These are phyloP conservation scores for Mortierella polycephala DNA, from an alignment of 371 early-diverging fungal genomes.

Conservation along the genomic window DNA sequence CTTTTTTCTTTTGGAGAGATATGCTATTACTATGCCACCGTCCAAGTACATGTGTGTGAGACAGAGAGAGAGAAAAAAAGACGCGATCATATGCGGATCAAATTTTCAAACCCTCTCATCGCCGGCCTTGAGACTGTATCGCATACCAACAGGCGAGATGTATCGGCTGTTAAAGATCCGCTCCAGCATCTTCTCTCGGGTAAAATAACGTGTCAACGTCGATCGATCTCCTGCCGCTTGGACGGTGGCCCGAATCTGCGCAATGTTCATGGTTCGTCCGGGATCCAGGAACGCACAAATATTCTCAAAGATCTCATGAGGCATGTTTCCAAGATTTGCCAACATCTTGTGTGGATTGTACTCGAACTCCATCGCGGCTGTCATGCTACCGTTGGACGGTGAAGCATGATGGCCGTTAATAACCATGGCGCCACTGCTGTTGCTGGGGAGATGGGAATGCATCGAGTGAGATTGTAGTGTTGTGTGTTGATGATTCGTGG, in stretches of 20 bases:
- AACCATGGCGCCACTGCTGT: slow-evolving; percentile 2
- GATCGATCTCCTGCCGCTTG: slow-evolving; percentile 36
- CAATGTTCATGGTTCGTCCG: slow-evolving; percentile 48
- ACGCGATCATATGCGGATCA: too few relatives aligned
- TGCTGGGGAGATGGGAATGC: not conserved
- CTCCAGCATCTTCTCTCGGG: slow-evolving; percentile 52
- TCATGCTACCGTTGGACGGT: slow-evolving; percentile 16
- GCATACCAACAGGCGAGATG: slow-evolving; percentile 47
- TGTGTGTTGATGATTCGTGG: slow-evolving; percentile 2
- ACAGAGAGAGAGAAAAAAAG: too few relatives aligned
- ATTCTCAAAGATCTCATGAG: slow-evolving; percentile 53
- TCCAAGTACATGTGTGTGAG: too few relatives aligned
- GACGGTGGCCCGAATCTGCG: slow-evolving; percentile 48
- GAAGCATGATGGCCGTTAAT: slow-evolving; percentile 6
- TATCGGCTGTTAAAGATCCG: slow-evolving; percentile 48
- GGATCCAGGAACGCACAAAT: slow-evolving; percentile 53
- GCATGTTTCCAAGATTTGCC: slow-evolving; percentile 49
- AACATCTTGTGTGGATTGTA: slow-evolving; percentile 49
- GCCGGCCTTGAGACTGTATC: slow-evolving; percentile 48
- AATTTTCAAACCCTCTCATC: slow-evolving; percentile 35
- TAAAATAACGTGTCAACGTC: slow-evolving; percentile 33
- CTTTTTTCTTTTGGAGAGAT: too few relatives aligned
- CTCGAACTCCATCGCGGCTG: slow-evolving; percentile 7
- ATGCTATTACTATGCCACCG: too few relatives aligned
- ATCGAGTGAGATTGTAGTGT: not conserved